These are phyloP conservation scores for Plasmodium billcollinsi DNA, from an alignment of 169 alveolate species.

Conservation along the genomic window DNA sequence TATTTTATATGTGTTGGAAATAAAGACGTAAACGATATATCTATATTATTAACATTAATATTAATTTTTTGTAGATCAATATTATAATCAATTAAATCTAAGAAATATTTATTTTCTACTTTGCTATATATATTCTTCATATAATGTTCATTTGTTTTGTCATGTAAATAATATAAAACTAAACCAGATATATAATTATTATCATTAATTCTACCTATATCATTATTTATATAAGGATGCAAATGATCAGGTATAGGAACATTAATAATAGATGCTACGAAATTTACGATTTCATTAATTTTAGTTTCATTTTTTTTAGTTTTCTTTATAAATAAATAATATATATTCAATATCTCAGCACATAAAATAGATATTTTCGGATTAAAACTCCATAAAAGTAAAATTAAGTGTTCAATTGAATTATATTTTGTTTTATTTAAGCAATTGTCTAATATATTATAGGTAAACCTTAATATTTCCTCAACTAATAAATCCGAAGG, in stretches of 20 bases:
- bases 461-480: constrained; percentile 80
- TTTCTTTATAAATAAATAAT: constrained; percentile 61
- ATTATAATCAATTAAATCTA: constrained; percentile 51
- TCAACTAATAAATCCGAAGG: constrained; percentile 68
- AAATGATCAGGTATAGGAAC: constrained; percentile 48
- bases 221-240: constrained; percentile 68
- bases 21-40: constrained; percentile 57
- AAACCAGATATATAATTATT: constrained; percentile 68
- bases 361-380: constrained; percentile 61
- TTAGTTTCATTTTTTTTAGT: constrained; percentile 75
- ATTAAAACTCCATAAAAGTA: constrained; percentile 71
- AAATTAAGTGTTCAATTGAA: constrained; percentile 81
- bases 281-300: constrained; percentile 54
- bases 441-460: constrained; percentile 83
- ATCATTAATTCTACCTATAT: constrained; percentile 52
- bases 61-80: constrained; percentile 28
- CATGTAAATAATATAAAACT: constrained; percentile 65
- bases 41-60: constrained; percentile 23
- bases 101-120: constrained; percentile 46
- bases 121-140: constrained; percentile 54
- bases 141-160: constrained; percentile 26
- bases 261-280: constrained; percentile 34
- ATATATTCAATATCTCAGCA: constrained; percentile 65
- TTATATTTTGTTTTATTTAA: constrained; percentile 83
- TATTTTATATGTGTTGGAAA: constrained; percentile 52